Base-by-base conservation (phyloP, 768 basidiomycete species). In the Mrakia frigida region DNA sequence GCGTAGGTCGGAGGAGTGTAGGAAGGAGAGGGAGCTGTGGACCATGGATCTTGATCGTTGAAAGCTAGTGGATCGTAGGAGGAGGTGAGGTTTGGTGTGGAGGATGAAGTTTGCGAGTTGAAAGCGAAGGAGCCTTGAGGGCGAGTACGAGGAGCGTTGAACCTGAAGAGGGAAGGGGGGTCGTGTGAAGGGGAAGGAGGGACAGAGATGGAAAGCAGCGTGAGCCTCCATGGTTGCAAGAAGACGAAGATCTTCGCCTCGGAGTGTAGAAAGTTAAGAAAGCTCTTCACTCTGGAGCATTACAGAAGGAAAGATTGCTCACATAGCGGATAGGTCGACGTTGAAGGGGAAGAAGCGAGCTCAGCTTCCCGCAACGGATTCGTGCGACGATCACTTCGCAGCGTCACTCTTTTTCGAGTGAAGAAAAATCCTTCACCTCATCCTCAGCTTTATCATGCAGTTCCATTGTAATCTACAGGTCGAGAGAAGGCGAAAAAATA, bases 31-130 rank as follows among this genome's bases (percentile, higher is more conserved):
- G 70, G 70, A 3, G 39, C 35, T 7, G 76, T 46, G 11, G 70
- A 60, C 76, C 76, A 77, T 10, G 76, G 76, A 28, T 71, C 70
- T 3, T 70, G 70, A 14, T 77, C 76, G 73, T 60, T 43, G 71
- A 77, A 77, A 18, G 76, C 70, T 3, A 77, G 50, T 37, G 76
- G 76, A 28, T 77, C 59, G 56, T 70, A 77, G 33, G 76, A 43
- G 14, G 50, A 60, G 18, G 43, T 65, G 13, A 73, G 43, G 46
- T 16, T 33, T 14, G 70, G 33, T 13, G 61, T 31, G 23, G 76
- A 39, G 25, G 70, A 70, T 3, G 43, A 52, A 18, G 50, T 21
- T 28, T 39, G 50, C 7, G 33, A 37, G 70, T 59, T 41, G 56
- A 41, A 63, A 35, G 21, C 43, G 50, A 53, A 71, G 53, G 59